These are phyloP conservation scores for Ochetophila trinervis DNA, from an alignment of 306 rosid genomes.

Conservation along the genomic window DNA sequence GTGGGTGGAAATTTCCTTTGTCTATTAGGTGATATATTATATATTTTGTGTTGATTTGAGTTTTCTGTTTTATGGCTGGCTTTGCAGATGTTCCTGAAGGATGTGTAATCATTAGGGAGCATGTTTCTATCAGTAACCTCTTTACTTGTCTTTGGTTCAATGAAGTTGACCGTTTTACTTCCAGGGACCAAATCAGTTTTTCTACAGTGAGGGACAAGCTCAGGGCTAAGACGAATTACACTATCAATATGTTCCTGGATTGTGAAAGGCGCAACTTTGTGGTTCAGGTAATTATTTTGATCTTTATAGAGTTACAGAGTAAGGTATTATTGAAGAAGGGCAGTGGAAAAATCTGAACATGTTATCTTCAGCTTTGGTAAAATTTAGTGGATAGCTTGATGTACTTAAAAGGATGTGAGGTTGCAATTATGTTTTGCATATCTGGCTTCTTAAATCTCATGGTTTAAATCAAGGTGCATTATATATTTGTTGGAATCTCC, in stretches of 20 bases:
- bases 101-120: conserved; percentile 84
- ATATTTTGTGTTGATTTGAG: conserved; percentile 7
- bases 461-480: too few relatives aligned
- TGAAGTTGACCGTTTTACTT: conserved; percentile 97
- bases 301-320: not conserved
- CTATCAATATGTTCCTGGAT: conserved; percentile 74
- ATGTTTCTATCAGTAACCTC: conserved; percentile 86
- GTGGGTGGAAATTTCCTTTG: conserved; percentile 41
- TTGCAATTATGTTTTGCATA: too few relatives aligned
- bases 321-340: not conserved
- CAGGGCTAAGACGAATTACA: conserved; percentile 59
- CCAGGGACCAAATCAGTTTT: conserved; percentile 92
- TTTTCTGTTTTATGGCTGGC: conserved; percentile 28
- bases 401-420: too few relatives aligned
- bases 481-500: too few relatives aligned
- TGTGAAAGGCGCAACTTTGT: conserved; percentile 95
- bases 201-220: conserved; percentile 74
- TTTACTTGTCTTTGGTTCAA: conserved; percentile 94
- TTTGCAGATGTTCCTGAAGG: conserved; percentile 98
- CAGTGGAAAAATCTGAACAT: not conserved
- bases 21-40: conserved; percentile 13
- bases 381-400: too few relatives aligned
- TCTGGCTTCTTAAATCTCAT: too few relatives aligned
- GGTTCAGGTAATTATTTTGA: conserved; percentile 54
- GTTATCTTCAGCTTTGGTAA: not conserved